Base-by-base conservation (phyloP, 441 rosid species). In the Geranium incanum region DNA sequence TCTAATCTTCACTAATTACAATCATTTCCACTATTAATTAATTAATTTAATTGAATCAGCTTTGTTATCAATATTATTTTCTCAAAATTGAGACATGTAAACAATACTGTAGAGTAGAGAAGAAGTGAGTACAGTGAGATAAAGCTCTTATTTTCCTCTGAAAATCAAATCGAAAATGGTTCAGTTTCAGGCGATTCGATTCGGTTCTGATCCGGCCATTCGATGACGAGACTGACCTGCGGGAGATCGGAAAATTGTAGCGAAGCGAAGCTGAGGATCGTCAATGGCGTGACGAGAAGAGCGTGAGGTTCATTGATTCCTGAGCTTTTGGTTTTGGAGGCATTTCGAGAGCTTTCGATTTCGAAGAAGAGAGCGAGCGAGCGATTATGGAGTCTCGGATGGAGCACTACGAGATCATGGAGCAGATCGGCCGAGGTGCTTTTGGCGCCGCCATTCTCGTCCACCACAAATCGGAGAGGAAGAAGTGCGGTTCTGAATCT, bases 371-470 rank as follows among this genome's bases (percentile, higher is more conserved):
- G 21, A 28, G 33, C 33, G 33, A 28, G 33, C 33, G 69, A 4
- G 63, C 50, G 77, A 50, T 67, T 60, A 84, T 89, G 93, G 96
- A 91, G 85, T 93, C 98, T 43, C 84, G 96, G 55, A 93, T 93
- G 98, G 98, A 93, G 86, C 96, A 84, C 70, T 93, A 93, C 68
- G 98, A 93, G 90, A 86, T 93, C 82, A 93, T 93, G 97, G 98
- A 91, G 76, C 97, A 91, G 92, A 91, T 93, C 83, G 98, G 97
- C n/a, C 89, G 98, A 39, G 98, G 98, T 1, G 97, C 98, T 1
- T 93, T 93, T 65, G 98, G 98, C 36, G 97, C 97, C 16, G 97
- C 98, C 68, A 93, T 93, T 85, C 88, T 93, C 12, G 98, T 93
- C 69, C 84, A 82, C 75, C 96, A 93, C 81, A 91, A 86, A 73